These are phyloP conservation scores for Datura wrightii DNA, from an alignment of 257 asterid genomes.

Conservation along the genomic window DNA sequence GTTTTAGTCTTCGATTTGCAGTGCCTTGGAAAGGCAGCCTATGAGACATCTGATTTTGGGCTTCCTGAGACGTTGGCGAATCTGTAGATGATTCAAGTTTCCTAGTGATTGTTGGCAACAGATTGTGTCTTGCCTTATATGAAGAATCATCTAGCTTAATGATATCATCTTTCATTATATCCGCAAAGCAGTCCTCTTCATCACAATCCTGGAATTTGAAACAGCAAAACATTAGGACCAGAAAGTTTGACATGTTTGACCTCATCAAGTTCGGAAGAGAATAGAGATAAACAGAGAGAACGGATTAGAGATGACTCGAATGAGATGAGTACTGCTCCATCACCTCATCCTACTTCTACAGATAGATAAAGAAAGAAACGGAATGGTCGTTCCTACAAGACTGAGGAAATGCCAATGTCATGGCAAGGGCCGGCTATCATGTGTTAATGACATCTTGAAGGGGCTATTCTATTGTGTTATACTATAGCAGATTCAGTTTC, in stretches of 20 bases:
- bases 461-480: neutral
- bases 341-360: slow-evolving; percentile 15
- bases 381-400: neutral
- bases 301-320: neutral
- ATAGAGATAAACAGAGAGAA: slow-evolving; percentile 3
- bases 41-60: slow-evolving; percentile 29
- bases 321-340: neutral
- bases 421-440: neutral
- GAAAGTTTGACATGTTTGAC: neutral
- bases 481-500: slow-evolving; percentile 12
- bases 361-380: neutral
- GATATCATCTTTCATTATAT: slow-evolving; percentile 86
- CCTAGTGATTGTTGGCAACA: slow-evolving; percentile 19
- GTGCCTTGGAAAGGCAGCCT: slow-evolving; percentile 60
- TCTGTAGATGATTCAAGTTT: slow-evolving; percentile 31
- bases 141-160: slow-evolving; percentile 67
- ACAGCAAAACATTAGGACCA: slow-evolving; percentile 11
- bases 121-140: slow-evolving; percentile 24
- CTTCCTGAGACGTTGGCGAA: slow-evolving; percentile 33
- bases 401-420: neutral
- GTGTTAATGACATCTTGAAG: neutral
- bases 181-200: slow-evolving; percentile 84
- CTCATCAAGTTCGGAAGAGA: neutral
- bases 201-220: slow-evolving; percentile 48
- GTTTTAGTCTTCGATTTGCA: slow-evolving; percentile 61